Percentiles rank a stretch among this genome's conserved stretches.
These are phyloP conservation scores for Trapa bicornis DNA, from an alignment of 345 rosid genomes.

Conservation along the genomic window DNA sequence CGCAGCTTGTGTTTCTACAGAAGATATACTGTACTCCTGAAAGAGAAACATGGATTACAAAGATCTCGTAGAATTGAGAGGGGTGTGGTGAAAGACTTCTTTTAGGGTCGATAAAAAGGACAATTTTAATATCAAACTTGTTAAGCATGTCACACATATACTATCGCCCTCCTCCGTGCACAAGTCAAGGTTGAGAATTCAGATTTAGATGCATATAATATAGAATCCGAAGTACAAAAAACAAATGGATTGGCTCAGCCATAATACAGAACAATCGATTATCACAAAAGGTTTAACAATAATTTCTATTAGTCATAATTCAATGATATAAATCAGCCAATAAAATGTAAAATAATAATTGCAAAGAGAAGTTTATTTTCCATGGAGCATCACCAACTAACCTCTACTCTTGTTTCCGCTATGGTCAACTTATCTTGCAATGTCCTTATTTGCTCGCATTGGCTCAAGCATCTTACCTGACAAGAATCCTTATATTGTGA, in stretches of 20 bases:
- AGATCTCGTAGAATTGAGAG: neutral
- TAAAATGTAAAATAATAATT: neutral
- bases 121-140: too few species aligned
- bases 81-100: too few species aligned
- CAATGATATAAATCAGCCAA: neutral
- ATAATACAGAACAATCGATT: neutral
- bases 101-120: too few species aligned
- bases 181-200: too few species aligned
- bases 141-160: too few species aligned
- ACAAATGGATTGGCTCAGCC: neutral
- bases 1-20: slow-evolving; percentile 59
- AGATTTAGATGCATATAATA: too few species aligned
- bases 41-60: slow-evolving; percentile 6
- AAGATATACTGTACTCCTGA: slow-evolving; percentile 67
- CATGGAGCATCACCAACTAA: slow-evolving; percentile 5
- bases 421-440: slow-evolving; percentile 51
- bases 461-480: slow-evolving; percentile 61
- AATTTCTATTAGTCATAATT: slow-evolving; percentile 4
- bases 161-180: too few species aligned
- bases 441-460: slow-evolving; percentile 46
- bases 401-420: slow-evolving; percentile 67
- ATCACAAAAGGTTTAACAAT: neutral
- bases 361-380: neutral
- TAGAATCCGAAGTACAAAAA: too few species aligned
- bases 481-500: slow-evolving; percentile 17